Base-by-base conservation (phyloP, 352 stramenopile genomes). In the Pythium periplocum region DNA sequence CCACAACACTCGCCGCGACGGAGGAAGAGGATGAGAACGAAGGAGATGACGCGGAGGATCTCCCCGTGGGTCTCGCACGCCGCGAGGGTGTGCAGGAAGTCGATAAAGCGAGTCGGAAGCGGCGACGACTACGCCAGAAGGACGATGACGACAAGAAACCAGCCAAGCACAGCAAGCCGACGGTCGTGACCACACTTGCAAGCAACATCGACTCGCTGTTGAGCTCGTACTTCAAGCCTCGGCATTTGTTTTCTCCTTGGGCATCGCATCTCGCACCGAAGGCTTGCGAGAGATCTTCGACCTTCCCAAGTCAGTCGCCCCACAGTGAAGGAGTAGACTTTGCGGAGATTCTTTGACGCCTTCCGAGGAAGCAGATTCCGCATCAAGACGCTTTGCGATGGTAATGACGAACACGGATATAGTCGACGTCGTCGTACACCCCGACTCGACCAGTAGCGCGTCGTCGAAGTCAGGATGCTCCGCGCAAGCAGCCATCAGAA, bases 171-270 rank as follows among this genome's bases (percentile, higher is more conserved):
- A 51, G 31, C 8, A 56, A 59, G 47, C 57, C 57, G 3, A 54
- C 50, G 17, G 62, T 75, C 5, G 56, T 73, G n/a, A 39, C 59
- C 47, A 77, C 30, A 1, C 45, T 17, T 0, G 52, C 37, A 31
- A 59, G 35, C 3, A 59, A 37, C 4, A 26, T 34, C n/a, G 45
- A 38, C 4, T 35, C 49, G 7, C 1, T 8, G 26, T 33, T 40
- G 30, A 60, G 32, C 10, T 3, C 3, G n/a, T 11, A 5, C 4
- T 53, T 32, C 2, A 60, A 35, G 2, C 46, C 53, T 35, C 36
- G 10, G 17, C 53, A 60, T 1, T 6, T 26, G n/a, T n/a, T n/a
- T n/a, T n/a, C n/a, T 31, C 33, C 38, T 11, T 12, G 2, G 11
- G 12, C 8, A 7, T 48, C 12, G 35, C 53, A 60, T 12, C 3